These are phyloP conservation scores for Solioccasus polychromus DNA, from an alignment of 768 basidiomycete genomes.

Conservation along the genomic window DNA sequence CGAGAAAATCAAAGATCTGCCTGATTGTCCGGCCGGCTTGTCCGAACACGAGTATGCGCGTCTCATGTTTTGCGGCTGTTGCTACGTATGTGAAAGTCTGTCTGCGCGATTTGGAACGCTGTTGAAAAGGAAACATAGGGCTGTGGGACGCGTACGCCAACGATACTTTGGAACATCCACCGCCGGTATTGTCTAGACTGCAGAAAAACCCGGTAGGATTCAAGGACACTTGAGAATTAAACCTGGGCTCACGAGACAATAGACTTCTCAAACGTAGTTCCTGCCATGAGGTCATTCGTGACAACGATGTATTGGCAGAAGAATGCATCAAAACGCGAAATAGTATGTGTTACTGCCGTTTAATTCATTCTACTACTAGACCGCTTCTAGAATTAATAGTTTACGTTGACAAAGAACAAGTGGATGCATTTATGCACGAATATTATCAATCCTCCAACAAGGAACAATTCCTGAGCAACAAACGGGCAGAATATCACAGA, in stretches of 20 bases:
- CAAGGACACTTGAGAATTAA: background rate
- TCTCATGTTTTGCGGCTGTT: constrained; percentile 32
- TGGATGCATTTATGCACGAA: background rate
- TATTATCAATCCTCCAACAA: background rate
- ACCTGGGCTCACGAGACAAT: too few species aligned
- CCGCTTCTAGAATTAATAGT: too few species aligned
- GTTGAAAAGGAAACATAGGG: background rate
- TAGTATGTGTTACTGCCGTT: too few species aligned
- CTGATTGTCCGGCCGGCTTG: constrained; percentile 41
- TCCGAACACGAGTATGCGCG: constrained; percentile 42
- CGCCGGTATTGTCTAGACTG: constrained; percentile 1
- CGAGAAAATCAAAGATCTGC: constrained; percentile 36
- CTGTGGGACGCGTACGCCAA: background rate
- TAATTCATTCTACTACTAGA: too few species aligned
- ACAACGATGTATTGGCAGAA: too few species aligned
- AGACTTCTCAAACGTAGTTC: too few species aligned
- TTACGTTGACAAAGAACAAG: background rate
- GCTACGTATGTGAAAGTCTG: background rate
- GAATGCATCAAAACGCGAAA: too few species aligned
- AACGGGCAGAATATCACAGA: background rate
- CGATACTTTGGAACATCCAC: background rate
- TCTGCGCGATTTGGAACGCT: background rate
- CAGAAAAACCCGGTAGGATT: background rate
- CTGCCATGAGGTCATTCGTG: background rate
- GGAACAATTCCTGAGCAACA: background rate